phyloP scores from a whole-genome alignment of 106 monocot species.

The Apostasia shenzhenica region DNA sequence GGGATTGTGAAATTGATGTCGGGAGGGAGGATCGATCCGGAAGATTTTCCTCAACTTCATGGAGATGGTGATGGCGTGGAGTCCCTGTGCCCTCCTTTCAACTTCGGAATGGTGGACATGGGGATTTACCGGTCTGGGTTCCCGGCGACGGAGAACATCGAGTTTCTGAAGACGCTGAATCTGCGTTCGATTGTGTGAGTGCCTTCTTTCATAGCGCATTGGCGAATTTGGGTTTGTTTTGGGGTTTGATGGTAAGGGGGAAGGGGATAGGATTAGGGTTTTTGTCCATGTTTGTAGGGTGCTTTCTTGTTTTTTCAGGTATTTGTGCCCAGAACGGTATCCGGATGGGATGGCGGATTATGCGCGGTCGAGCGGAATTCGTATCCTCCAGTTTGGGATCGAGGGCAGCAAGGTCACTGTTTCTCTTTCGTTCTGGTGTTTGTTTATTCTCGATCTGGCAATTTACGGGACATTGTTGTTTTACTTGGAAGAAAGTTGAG shows the following conservation, averaged over 20 bases:
- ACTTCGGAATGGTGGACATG: conserved; percentile 63
- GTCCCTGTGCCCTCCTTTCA: conserved; percentile 41
- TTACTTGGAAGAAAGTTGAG: too few species aligned
- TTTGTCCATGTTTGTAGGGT: neutral
- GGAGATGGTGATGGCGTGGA: neutral
- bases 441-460: neutral
- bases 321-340: conserved; percentile 68
- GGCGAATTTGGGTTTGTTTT: neutral
- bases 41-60: neutral
- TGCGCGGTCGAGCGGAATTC: conserved; percentile 30
- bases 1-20: neutral
- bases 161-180: conserved; percentile 46
- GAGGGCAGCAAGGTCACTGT: conserved; percentile 49
- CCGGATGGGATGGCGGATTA: conserved; percentile 46
- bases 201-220: neutral
- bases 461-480: neutral
- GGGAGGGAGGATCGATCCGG: neutral
- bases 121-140: conserved; percentile 77
- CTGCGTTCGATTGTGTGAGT: conserved; percentile 63
- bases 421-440: neutral
- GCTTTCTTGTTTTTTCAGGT: conserved; percentile 18
- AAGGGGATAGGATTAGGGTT: neutral
- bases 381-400: conserved; percentile 46
- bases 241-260: neutral
- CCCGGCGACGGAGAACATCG: conserved; percentile 48